Percentiles rank a stretch among this genome's conserved stretches.
Evolutionary conservation across 768 basidiomycete species (phyloP).

Genomic region (Chlorophyllum brunneum): DNA sequence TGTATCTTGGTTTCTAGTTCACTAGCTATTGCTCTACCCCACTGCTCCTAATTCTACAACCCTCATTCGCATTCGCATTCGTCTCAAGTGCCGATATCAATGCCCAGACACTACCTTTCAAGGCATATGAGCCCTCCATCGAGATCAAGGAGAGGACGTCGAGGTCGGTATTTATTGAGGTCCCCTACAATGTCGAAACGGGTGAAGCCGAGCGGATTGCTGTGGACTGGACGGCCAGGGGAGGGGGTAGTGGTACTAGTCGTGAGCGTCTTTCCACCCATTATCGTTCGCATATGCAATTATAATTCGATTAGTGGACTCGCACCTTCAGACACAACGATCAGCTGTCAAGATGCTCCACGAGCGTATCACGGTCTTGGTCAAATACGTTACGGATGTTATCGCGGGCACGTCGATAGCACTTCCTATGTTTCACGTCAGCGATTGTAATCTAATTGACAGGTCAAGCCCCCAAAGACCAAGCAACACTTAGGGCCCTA

Average conservation of each 20-base stretch:
- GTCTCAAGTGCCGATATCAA: conserved; percentile 48
- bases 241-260: conserved; percentile 77
- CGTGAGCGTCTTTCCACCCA: conserved; percentile 43
- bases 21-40: conserved; percentile 83
- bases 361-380: conserved; percentile 81
- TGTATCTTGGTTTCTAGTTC: conserved; percentile 48
- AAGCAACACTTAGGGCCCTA: conserved; percentile 78
- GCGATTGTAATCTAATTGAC: not conserved
- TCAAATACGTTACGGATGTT: conserved; percentile 81
- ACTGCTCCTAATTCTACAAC: conserved; percentile 75
- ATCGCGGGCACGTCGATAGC: conserved; percentile 52
- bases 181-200: conserved; percentile 86
- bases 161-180: conserved; percentile 79
- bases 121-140: conserved; percentile 89
- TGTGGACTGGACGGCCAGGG: conserved; percentile 91
- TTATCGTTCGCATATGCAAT: conserved; percentile 4
- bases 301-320: conserved; percentile 59
- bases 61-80: conserved; percentile 40
- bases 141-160: conserved; percentile 79
- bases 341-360: conserved; percentile 97
- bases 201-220: conserved; percentile 99
- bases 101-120: conserved; percentile 79
- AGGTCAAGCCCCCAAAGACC: conserved; percentile 78
- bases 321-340: conserved; percentile 86
- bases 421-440: not conserved